These are phyloP conservation scores for Paecilomyces dactylethromorphus DNA, from an alignment of 2,329 filamentous ascomycete species.

Conservation along the genomic window DNA sequence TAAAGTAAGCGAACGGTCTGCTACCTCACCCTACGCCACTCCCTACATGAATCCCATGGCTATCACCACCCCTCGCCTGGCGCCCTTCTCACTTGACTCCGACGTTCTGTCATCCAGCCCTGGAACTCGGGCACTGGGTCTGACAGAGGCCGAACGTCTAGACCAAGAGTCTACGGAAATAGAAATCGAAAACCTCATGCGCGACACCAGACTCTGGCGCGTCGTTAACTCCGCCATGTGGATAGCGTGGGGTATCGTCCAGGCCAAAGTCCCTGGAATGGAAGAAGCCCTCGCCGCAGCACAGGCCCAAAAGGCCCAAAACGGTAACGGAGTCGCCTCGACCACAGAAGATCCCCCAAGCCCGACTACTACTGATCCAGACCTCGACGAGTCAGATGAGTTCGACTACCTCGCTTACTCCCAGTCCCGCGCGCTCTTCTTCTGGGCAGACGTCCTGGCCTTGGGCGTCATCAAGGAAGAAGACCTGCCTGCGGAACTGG, in stretches of 20 bases:
- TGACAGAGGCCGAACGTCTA: constrained; percentile 53
- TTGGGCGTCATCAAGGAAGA: constrained; percentile 68
- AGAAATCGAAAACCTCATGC: constrained; percentile 63
- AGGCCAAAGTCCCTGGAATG: constrained; percentile 77
- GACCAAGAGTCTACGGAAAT: constrained; percentile 60
- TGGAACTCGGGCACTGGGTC: constrained; percentile 38
- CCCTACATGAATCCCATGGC: constrained; percentile 46
- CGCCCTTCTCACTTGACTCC: constrained; percentile 66
- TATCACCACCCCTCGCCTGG: constrained; percentile 44
- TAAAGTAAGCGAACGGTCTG: constrained; percentile 28
- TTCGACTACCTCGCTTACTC: constrained; percentile 94
- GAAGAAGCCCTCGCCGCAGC: constrained; percentile 35
- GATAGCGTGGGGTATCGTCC: constrained; percentile 94
- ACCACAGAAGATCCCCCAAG: constrained; percentile 13
- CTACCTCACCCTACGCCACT: constrained; percentile 18
- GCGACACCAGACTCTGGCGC: constrained; percentile 79
- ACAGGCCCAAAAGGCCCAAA: constrained; percentile 10
- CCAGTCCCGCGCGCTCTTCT: constrained; percentile 83
- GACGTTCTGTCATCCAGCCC: constrained; percentile 56
- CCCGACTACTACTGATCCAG: constrained; percentile 33
- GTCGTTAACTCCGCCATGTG: constrained; percentile 82
- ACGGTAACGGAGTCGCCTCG: constrained; percentile 7
- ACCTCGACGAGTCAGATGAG: constrained; percentile 58
- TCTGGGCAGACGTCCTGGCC: constrained; percentile 83
- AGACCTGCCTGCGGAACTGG: constrained; percentile 67